Conservation (phyloP, 768 basidiomycete genomes). For the Multifurca ochricompacta region DNA sequence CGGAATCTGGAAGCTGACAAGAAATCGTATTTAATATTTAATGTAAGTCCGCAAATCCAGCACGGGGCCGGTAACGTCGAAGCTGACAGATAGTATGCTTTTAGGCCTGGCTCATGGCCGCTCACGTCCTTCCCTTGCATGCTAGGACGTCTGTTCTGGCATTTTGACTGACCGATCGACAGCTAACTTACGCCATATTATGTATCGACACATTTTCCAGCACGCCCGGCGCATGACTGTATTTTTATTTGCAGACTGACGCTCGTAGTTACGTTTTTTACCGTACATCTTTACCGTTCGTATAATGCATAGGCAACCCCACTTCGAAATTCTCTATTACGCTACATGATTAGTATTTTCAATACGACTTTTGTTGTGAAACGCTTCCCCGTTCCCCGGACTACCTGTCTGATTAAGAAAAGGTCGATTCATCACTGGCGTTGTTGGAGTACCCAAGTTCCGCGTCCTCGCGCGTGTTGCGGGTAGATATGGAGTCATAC, state of each 20-base stretch:
- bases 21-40: constrained; percentile 23
- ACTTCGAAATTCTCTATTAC: constrained; percentile 12
- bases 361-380: constrained; percentile 15
- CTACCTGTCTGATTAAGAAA: background rate
- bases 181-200: constrained; percentile 14
- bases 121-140: constrained; percentile 18
- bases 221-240: constrained; percentile 13
- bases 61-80: constrained; percentile 6
- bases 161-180: constrained; percentile 16
- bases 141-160: constrained; percentile 19
- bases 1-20: constrained; percentile 20
- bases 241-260: constrained; percentile 18
- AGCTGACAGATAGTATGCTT: constrained; percentile 8
- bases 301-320: constrained; percentile 15
- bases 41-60: constrained; percentile 20
- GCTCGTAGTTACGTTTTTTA: constrained; percentile 11
- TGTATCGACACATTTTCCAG: constrained; percentile 13
- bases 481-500: background rate
- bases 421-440: background rate
- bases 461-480: background rate
- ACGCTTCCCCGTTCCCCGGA: background rate
- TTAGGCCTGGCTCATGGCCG: constrained; percentile 21
- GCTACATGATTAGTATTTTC: constrained; percentile 1
- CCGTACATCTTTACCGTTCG: constrained; percentile 14
- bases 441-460: background rate